These are phyloP conservation scores for Telfairia occidentalis DNA, from an alignment of 331 rosid genomes.

Conservation along the genomic window DNA sequence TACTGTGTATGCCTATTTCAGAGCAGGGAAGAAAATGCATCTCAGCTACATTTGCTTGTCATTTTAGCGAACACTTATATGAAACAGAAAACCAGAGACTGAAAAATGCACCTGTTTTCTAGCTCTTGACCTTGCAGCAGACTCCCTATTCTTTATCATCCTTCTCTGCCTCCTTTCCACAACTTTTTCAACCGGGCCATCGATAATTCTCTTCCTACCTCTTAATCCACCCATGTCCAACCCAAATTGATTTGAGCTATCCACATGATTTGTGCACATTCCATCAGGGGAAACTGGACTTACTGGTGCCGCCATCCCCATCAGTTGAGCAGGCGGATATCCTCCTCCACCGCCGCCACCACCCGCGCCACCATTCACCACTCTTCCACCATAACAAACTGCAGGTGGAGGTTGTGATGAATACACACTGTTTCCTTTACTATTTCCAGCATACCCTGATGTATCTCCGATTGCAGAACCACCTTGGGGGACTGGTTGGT, in stretches of 20 bases:
- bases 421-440: constrained; percentile 33
- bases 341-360: constrained; percentile 32
- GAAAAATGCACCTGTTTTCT: constrained; percentile 63
- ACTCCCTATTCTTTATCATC: constrained; percentile 93
- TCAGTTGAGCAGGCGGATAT: constrained; percentile 26
- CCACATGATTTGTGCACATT: constrained; percentile 31
- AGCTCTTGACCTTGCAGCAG: constrained; percentile 95
- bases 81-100: background rate
- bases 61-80: background rate
- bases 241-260: constrained; percentile 34
- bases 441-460: constrained; percentile 33
- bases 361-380: constrained; percentile 41
- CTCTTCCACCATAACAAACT: constrained; percentile 48
- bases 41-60: background rate
- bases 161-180: constrained; percentile 96
- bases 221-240: constrained; percentile 49
- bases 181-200: constrained; percentile 76
- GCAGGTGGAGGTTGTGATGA: constrained; percentile 16
- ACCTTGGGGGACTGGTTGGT: constrained; percentile 27
- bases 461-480: constrained; percentile 26
- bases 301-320: constrained; percentile 34
- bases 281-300: constrained; percentile 72
- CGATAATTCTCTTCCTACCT: constrained; percentile 61
- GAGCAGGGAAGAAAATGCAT: background rate
- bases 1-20: constrained; percentile 71